These are phyloP conservation scores for Microthyrium microscopicum DNA, from an alignment of 2,329 filamentous ascomycete genomes.

Conservation along the genomic window DNA sequence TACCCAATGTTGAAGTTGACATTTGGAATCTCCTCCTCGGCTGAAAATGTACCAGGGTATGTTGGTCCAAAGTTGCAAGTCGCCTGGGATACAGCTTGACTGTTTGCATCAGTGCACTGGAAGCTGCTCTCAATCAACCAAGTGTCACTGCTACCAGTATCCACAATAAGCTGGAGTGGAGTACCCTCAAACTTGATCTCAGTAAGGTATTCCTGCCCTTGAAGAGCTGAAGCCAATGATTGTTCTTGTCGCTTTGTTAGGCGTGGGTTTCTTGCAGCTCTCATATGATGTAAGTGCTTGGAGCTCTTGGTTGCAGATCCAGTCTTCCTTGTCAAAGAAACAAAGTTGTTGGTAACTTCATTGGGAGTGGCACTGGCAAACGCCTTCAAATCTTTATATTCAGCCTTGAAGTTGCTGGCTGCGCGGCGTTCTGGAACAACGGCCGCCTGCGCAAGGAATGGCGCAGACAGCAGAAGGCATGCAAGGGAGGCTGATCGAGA, in stretches of 20 bases:
- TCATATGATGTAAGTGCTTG: neutral
- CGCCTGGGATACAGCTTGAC: conserved; percentile 10
- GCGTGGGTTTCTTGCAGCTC: neutral
- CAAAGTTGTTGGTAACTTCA: conserved; percentile 1
- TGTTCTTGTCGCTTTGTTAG: neutral
- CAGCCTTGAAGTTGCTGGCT: too few species aligned
- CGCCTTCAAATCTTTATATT: too few species aligned
- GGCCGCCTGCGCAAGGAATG: too few species aligned
- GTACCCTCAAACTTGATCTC: conserved; percentile 4
- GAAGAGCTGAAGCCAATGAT: neutral
- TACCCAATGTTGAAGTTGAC: conserved; percentile 29
- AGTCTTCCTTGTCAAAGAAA: neutral
- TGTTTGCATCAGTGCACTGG: conserved; percentile 18
- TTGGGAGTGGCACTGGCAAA: too few species aligned
- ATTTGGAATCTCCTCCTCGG: conserved; percentile 22
- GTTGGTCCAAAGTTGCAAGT: conserved; percentile 18
- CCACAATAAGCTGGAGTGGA: conserved; percentile 23
- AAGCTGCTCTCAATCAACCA: conserved; percentile 24
- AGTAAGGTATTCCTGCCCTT: conserved; percentile 3
- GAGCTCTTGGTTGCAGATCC: neutral
- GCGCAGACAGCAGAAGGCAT: too few species aligned
- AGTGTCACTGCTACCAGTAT: conserved; percentile 32
- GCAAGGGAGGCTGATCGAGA: too few species aligned
- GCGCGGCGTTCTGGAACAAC: too few species aligned
- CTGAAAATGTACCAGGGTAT: conserved; percentile 13